A percentile compares a stretch with the other conserved stretches of the same genome.
phyloP scores from a whole-genome alignment of 768 basidiomycete species.

The Podaxis pistillaris region DNA sequence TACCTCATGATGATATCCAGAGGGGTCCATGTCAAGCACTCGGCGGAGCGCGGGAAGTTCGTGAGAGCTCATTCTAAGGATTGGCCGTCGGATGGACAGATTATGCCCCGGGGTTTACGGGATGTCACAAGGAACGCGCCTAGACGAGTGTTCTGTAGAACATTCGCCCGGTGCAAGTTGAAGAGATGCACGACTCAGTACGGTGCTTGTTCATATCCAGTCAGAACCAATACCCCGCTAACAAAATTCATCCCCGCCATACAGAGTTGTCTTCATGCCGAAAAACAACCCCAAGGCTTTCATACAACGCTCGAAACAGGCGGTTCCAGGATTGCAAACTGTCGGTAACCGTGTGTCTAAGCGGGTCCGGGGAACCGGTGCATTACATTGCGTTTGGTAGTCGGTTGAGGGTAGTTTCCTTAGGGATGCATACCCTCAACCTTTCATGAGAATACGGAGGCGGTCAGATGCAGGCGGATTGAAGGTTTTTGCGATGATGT shows the following conservation, averaged over 20 bases:
- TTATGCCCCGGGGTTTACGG: too few species aligned
- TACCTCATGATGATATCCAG: too few species aligned
- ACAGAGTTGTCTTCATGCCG: background rate
- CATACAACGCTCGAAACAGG: background rate
- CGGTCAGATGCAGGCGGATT: background rate
- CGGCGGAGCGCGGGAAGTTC: too few species aligned
- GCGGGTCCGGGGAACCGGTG: background rate
- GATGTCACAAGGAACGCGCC: background rate
- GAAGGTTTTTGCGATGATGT: background rate
- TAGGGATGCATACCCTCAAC: background rate
- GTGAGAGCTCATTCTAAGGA: too few species aligned
- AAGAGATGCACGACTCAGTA: background rate
- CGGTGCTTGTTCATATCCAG: background rate
- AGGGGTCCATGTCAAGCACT: too few species aligned
- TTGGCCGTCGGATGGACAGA: too few species aligned
- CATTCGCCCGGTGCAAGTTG: background rate
- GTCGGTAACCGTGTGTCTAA: background rate
- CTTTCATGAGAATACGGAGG: background rate
- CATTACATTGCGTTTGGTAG: background rate
- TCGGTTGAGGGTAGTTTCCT: background rate
- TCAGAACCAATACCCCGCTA: background rate
- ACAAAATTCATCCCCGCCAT: background rate
- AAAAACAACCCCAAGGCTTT: background rate
- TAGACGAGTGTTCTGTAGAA: background rate
- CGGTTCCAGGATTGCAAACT: background rate